A percentile compares a stretch with the other conserved stretches of the same genome.
These are phyloP conservation scores for Dimocarpus longan DNA, from an alignment of 345 rosid species.

Conservation along the genomic window DNA sequence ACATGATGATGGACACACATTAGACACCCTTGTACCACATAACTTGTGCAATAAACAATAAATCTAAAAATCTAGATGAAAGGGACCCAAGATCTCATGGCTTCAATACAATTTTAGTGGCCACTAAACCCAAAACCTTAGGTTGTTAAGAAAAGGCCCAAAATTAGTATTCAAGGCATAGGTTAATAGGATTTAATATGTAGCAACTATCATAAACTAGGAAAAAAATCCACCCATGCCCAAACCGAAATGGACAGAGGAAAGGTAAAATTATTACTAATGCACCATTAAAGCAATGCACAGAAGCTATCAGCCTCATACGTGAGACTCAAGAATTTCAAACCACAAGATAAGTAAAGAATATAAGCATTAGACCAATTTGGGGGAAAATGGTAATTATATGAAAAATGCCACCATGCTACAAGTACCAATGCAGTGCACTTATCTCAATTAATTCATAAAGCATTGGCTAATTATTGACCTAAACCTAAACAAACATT, in stretches of 20 bases:
- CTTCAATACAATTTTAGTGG: too few species aligned
- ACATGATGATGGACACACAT: too few species aligned
- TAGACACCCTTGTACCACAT: not conserved
- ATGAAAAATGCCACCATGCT: not conserved
- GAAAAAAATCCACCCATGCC: too few species aligned
- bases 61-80: not conserved
- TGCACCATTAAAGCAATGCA: too few species aligned
- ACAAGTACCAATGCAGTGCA: not conserved
- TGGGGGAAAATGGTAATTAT: not conserved
- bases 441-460: not conserved
- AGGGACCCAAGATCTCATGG: too few species aligned
- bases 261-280: too few species aligned
- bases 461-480: conserved; percentile 2
- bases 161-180: too few species aligned
- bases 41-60: not conserved
- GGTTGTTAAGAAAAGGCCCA: too few species aligned
- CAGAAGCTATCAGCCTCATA: not conserved
- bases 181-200: too few species aligned
- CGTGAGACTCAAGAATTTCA: not conserved
- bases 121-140: too few species aligned
- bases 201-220: too few species aligned
- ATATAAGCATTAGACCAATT: not conserved
- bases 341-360: not conserved
- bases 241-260: too few species aligned
- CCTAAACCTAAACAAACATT: not conserved